Percentiles rank a stretch among this genome's conserved stretches.
phyloP scores from a whole-genome alignment of 192 early-diverging fungal species.

The Mortierella alpina region DNA sequence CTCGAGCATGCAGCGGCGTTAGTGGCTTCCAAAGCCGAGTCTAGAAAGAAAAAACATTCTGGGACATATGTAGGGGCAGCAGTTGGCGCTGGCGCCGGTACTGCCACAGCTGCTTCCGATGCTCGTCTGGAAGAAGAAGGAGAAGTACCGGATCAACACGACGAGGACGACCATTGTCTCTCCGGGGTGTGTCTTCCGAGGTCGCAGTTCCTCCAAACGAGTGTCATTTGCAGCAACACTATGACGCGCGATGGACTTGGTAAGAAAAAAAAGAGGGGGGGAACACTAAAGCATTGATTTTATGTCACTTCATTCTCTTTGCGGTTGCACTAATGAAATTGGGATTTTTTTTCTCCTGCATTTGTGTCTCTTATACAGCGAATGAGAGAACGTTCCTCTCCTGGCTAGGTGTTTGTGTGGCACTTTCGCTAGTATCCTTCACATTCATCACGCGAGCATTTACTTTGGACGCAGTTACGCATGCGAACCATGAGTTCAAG shows the following conservation, averaged over 20 bases:
- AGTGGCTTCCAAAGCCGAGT: slow-evolving; percentile 1
- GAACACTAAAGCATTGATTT: neutral
- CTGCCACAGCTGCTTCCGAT: neutral
- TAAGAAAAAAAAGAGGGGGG: neutral
- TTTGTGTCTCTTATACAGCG: slow-evolving; percentile 18
- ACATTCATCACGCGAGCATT: slow-evolving; percentile 33
- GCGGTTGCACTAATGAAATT: no score
- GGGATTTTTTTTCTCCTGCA: neutral
- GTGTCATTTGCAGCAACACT: slow-evolving; percentile 50
- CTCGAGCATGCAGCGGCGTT: slow-evolving; percentile 21
- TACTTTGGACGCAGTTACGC: slow-evolving; percentile 5
- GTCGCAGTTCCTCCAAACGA: slow-evolving; percentile 38
- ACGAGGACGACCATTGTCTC: slow-evolving; percentile 30
- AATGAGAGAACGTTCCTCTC: slow-evolving; percentile 46
- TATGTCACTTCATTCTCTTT: no score
- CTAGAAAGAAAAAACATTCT: neutral
- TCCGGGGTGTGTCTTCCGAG: slow-evolving; percentile 32
- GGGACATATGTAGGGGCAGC: neutral
- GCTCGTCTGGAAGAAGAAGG: neutral
- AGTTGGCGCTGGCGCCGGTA: neutral
- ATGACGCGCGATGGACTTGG: slow-evolving; percentile 50
- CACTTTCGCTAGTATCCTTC: slow-evolving; percentile 41
- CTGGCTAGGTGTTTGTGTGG: slow-evolving; percentile 20
- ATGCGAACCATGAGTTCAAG: neutral
- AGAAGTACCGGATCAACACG: slow-evolving; percentile 2